Conservation (phyloP, 176 grass and related monocot genomes). For the Poa annua region DNA sequence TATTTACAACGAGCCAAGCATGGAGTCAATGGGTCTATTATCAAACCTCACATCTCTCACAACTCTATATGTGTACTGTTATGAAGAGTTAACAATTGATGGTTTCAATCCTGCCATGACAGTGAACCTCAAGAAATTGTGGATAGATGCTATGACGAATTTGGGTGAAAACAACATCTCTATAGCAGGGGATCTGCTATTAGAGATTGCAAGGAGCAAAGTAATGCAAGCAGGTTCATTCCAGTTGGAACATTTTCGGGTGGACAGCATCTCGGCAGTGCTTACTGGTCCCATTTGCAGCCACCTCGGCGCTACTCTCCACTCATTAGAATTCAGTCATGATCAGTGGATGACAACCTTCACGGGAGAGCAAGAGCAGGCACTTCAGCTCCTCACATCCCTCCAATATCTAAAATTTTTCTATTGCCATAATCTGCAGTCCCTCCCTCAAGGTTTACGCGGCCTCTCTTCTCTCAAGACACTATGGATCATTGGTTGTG, state of each 20-base stretch:
- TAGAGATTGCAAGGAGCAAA: not conserved
- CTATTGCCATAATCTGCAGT: rapidly evolving
- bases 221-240: not conserved
- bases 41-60: conserved; percentile 1
- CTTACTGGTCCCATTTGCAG: not conserved
- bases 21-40: not conserved
- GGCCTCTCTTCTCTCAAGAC: not conserved
- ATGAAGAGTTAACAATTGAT: not conserved
- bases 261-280: not conserved
- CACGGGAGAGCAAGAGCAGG: not conserved
- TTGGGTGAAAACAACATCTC: rapidly evolving
- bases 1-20: not conserved
- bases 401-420: rapidly evolving
- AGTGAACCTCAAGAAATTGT: not conserved
- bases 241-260: not conserved
- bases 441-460: not conserved
- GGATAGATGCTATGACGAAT: not conserved
- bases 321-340: not conserved
- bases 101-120: not conserved
- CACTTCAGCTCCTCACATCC: not conserved
- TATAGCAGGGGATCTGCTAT: not conserved
- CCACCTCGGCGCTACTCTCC: not conserved
- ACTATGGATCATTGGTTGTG: rapidly evolving
- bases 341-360: not conserved
- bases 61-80: rapidly evolving